Evolutionary conservation across 352 stramenopile genomes (phyloP).

Genomic region (Phytophthora meadii): DNA sequence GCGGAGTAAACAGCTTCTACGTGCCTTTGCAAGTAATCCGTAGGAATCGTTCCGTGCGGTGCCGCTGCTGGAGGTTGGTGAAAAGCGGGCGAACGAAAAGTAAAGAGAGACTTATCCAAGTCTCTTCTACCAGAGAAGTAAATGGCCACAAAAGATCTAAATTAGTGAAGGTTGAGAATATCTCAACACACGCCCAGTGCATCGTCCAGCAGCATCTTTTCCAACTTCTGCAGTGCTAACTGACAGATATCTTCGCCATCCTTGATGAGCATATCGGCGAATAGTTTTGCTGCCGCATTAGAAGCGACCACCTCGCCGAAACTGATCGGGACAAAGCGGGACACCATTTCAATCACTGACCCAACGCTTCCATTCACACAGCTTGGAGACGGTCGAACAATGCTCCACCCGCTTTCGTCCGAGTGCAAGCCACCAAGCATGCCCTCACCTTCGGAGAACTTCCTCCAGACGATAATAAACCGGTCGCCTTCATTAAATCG

Average conservation of each 20-base stretch:
- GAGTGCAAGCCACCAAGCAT: conserved; percentile 50
- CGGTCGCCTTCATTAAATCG: conserved; percentile 52
- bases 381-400: conserved; percentile 26
- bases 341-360: conserved; percentile 24
- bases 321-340: conserved; percentile 29
- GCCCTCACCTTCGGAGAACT: conserved; percentile 47
- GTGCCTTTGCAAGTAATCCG: conserved; percentile 4
- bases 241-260: conserved; percentile 27
- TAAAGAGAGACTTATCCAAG: neutral
- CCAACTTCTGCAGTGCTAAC: conserved; percentile 11
- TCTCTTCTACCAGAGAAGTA: no score
- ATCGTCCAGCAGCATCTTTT: conserved; percentile 33
- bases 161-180: neutral
- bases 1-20: conserved; percentile 21
- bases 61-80: neutral
- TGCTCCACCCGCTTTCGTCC: conserved; percentile 65
- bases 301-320: conserved; percentile 20
- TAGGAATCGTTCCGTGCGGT: conserved; percentile 5
- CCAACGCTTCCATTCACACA: conserved; percentile 1
- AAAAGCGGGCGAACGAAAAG: no score
- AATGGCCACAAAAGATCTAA: neutral
- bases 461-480: conserved; percentile 59
- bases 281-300: conserved; percentile 15
- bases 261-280: conserved; percentile 23
- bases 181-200: conserved; percentile 23